Base-by-base conservation (phyloP, 345 rosid genomes). In the Pelargonium nanum region DNA sequence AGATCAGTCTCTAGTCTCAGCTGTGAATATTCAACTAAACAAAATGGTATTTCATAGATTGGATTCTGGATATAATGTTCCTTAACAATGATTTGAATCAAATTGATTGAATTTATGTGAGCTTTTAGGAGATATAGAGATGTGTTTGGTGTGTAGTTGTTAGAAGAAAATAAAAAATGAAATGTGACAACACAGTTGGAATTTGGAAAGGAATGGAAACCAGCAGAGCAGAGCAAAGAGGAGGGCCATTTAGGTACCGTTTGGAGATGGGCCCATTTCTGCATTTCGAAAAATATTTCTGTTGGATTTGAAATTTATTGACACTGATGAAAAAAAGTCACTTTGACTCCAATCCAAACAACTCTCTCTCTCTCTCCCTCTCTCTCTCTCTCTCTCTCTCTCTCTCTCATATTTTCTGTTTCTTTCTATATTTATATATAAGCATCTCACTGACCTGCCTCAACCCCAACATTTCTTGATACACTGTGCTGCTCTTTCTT, bases 241-340 rank as follows among this genome's bases (percentile, higher is more conserved):
- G 25, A 28, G n/a, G 58, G 28, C 20, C 23, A 22, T 19, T 21
- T 53, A 12, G 20, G 40, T 34, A 54, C 73, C 79, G 82, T 72
- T 78, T 68, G 72, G 59, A 62, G 74, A 12, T 61, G 79, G 81
- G 4, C 79, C 82, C 78, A 64, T 58, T 54, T 58, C 68, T 68
- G 76, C 71, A 63, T 66, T 80, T 75, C 75, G 67, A 80, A 77
- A 70, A 60, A 26, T 17, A 0, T 15, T 45, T 60, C 62, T 51
- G 70, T 71, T 74, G 53, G 52, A 64, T 83, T 84, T 78, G 73
- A 85, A 84, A 71, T 72, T 61, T 61, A 69, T 59, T 56, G 81
- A 76, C 83, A 55, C 84, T 77, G 80, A 68, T 60, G 75, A 79
- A 72, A 84, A 80, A 79, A 68, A 60, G 40, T 44, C 59, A 72